Evolutionary conservation across 768 basidiomycete species (phyloP), one percentile per base, ranked within the genome.

Genomic region (Boletus subparvulus): DNA sequence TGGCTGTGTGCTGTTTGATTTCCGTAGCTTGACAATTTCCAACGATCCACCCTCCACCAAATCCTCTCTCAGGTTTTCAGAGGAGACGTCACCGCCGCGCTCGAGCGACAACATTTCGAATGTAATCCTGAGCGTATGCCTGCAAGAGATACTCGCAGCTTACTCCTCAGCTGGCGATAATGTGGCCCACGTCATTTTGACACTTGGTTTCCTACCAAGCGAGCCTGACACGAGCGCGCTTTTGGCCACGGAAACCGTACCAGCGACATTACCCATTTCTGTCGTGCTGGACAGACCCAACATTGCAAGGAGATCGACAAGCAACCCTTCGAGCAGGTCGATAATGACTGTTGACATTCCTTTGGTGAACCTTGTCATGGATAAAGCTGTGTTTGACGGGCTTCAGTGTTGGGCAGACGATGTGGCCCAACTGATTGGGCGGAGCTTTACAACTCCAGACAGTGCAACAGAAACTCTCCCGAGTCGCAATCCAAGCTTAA

Each of bases 391-490:
- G 2, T 71, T 94, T 9, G 92, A 98, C 66, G 82, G 83, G 13
- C 69, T 98, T 17, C 94, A 98, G 69, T 88, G 87, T 65, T 92
- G 89, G 79, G 87, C 86, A 8, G 97, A 99, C 66, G 94, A 98
- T 66, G 68, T 86, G 28, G 75, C 85, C n/a, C 92, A 90, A 64
- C 79, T 88, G 49, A 63, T 87, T 4, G 88, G 89, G 50, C 77
- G 74, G 16, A 71, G 76, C 7, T 50, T 60, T 41, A 46, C 54
- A 5, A 30, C 48, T 45, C 59, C 56, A 35, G 69, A 69, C 28
- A 61, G 54, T 8, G 69, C 56, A 37, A 61, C 61, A 17, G 69
- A 76, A 55, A 69, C 65, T 24, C 59, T 66, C 49, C 74, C 74
- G 54, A 83, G 81, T 58, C 75, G 75, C 51, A 83, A 86, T 67